Evolutionary conservation across 208 protist genomes (phyloP).

Genomic region (Leptomonas pyrrhocoris): DNA sequence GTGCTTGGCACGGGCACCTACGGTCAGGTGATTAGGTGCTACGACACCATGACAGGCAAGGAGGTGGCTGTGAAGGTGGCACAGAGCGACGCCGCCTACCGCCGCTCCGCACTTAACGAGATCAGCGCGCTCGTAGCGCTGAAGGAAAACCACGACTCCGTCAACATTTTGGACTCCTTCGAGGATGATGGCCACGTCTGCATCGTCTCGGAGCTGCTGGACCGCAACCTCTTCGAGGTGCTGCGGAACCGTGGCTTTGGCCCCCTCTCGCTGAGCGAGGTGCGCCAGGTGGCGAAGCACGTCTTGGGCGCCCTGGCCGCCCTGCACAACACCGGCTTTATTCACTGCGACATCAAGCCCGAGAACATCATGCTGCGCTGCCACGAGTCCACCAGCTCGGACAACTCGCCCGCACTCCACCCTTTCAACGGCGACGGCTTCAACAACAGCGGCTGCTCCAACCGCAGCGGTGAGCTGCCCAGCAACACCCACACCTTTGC

Average conservation of each 20-base stretch:
- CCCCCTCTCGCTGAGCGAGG: slow-evolving; percentile 57
- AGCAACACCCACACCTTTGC: slow-evolving; percentile 23
- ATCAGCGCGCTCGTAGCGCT: slow-evolving; percentile 66
- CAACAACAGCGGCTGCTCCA: slow-evolving; percentile 25
- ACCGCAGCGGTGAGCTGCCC: slow-evolving; percentile 31
- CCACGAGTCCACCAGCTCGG: slow-evolving; percentile 9
- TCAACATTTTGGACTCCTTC: slow-evolving; percentile 75
- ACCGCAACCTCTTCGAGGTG: slow-evolving; percentile 78
- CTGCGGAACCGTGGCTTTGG: slow-evolving; percentile 51
- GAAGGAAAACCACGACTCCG: slow-evolving; percentile 40
- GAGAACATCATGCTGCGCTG: slow-evolving; percentile 93
- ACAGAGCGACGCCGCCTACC: slow-evolving; percentile 78
- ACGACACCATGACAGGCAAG: slow-evolving; percentile 78
- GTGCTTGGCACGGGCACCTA: slow-evolving; percentile 92
- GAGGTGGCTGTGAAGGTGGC: slow-evolving; percentile 89
- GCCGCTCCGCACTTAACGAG: slow-evolving; percentile 83
- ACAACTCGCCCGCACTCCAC: slow-evolving; percentile 19
- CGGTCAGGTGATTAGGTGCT: slow-evolving; percentile 88
- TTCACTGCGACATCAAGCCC: slow-evolving; percentile 98
- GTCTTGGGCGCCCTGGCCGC: slow-evolving; percentile 56
- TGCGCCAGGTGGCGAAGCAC: slow-evolving; percentile 55
- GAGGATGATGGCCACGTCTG: slow-evolving; percentile 81
- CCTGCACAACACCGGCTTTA: slow-evolving; percentile 79
- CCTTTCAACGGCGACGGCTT: slow-evolving; percentile 17
- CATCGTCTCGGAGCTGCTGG: slow-evolving; percentile 84